Conservation (phyloP, 108 stramenopile genomes). For the Fistulifera solaris region DNA sequence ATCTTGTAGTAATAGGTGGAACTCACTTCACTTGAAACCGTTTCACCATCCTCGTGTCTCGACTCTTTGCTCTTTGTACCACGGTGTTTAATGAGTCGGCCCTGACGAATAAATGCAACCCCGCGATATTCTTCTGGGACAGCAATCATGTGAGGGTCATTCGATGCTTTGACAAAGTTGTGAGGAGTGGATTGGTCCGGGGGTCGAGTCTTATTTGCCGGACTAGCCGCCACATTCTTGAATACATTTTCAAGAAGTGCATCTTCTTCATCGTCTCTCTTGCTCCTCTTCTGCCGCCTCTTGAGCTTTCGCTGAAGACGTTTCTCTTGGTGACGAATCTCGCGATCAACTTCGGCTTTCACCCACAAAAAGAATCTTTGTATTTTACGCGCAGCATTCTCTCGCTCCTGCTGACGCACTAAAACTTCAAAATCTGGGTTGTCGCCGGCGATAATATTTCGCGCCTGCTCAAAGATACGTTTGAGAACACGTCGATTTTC, state of each 20-base stretch:
- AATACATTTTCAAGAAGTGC: constrained; percentile 40
- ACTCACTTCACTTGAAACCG: background rate
- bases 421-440: too few relatives aligned
- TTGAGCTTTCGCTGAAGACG: constrained; percentile 28
- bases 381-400: constrained; percentile 42
- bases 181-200: background rate
- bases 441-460: constrained; percentile 3
- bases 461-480: constrained; percentile 14
- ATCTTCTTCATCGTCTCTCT: constrained; percentile 25
- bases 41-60: background rate
- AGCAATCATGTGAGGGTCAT: background rate
- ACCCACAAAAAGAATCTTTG: constrained; percentile 65
- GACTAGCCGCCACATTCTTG: constrained; percentile 5
- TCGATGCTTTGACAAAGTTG: background rate
- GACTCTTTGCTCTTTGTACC: background rate
- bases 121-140: background rate
- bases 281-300: constrained; percentile 26
- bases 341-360: constrained; percentile 52
- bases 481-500: background rate
- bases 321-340: constrained; percentile 24
- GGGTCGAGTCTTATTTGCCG: background rate
- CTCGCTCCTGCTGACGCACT: background rate
- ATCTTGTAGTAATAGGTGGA: background rate
- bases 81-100: background rate
- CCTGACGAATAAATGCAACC: background rate